Evolutionary conservation across 305 asterid species (phyloP), one percentile per base, ranked within the genome.

Genomic region (Euphrasia arctica): DNA sequence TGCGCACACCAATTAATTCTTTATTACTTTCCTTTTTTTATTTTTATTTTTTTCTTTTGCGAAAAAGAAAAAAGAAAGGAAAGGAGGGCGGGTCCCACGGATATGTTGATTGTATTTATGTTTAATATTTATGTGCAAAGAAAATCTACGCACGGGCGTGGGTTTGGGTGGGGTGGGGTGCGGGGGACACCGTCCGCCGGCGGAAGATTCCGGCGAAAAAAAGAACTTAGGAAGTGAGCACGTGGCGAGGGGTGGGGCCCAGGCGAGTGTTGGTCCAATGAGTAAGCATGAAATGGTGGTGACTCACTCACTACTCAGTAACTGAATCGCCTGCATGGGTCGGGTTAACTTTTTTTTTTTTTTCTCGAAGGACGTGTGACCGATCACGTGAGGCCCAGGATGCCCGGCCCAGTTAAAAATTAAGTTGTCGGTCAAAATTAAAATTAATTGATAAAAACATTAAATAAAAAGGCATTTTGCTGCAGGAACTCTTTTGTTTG

Each of bases 361-460:
- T 18, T 18, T 18, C 87, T 90, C 80, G 90, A 77, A 78, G 70
- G 60, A 68, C 75, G 97, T 80, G 95, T 78, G 82, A 60, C 72
- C 73, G 60, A 78, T 85, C 95, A 87, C 95, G 95, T 87, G 96
- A 84, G 85, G 79, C 84, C 95, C 91, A 83, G 80, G 84, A 83
- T 83, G 87, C 90, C 62, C 86, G 87, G 87, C 76, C 83, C 79
- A 67, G 83, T 80, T 77, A 72, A 71, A 77, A 70, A 61, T 13
- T 50, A 41, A 31, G 41, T 74, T 67, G 86, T 72, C 86, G 88
- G 95, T 81, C 88, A 79, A 79, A 80, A 76, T 68, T 32, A n/a
- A 28, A 39, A 7, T 7, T 39, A 39, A 7, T 6, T 6, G n/a
- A n/a, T 39, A 2, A 2, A 29, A 6, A 36, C 8, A 5, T 7